A percentile compares a stretch with the other conserved stretches of the same genome.
Conservation (phyloP, 176 grass and related monocot species). For the Bothriochloa decipiens region DNA sequence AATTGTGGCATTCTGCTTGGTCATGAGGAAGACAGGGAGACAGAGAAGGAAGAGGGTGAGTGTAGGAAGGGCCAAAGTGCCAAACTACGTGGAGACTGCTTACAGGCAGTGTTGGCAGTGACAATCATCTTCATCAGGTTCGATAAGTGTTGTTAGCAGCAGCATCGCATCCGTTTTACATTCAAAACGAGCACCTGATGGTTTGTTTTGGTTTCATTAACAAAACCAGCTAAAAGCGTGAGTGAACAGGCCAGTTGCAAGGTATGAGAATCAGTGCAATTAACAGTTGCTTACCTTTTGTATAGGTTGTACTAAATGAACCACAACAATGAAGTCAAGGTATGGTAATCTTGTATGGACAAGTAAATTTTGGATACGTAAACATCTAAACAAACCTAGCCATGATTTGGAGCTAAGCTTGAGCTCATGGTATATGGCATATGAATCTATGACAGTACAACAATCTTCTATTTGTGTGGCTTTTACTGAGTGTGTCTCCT, state of each 20-base stretch:
- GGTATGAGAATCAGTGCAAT: background rate
- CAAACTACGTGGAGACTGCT: background rate
- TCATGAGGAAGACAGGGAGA: background rate
- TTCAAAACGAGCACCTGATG: background rate
- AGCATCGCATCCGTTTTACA: background rate
- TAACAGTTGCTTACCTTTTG: background rate
- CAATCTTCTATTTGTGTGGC: background rate
- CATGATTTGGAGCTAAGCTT: slow-evolving; percentile 6
- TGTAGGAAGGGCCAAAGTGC: background rate
- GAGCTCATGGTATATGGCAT: background rate
- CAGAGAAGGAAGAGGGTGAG: background rate
- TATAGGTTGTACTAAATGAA: background rate
- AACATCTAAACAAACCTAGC: background rate
- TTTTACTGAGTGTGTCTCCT: background rate
- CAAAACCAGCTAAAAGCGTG: background rate
- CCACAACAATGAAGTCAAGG: background rate
- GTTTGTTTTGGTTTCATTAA: background rate
- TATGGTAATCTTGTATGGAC: slow-evolving; percentile 8
- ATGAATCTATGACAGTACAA: background rate
- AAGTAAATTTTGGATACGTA: background rate
- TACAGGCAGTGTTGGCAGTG: background rate
- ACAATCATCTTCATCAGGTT: background rate
- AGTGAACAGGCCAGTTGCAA: background rate
- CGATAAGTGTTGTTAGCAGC: background rate
- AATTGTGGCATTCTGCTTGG: background rate